phyloP scores from a whole-genome alignment of 345 rosid species.

The Ceriops tagal region DNA sequence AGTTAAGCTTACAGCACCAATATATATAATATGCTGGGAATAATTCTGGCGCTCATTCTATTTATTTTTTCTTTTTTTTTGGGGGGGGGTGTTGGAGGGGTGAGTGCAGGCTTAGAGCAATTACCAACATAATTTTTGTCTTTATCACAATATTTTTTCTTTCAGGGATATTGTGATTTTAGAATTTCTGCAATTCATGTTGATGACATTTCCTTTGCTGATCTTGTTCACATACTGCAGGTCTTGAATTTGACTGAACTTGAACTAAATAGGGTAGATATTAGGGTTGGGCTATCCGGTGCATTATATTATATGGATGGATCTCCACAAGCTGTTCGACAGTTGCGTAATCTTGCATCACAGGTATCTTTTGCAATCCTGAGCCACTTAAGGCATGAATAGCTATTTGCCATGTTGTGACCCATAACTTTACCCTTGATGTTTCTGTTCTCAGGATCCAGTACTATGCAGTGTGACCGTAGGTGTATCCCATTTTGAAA shows the following conservation, averaged over 20 bases:
- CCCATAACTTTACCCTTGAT: background rate
- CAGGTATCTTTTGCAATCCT: conserved; percentile 53
- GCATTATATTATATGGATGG: conserved; percentile 92
- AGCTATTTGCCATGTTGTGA: background rate
- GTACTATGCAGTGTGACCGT: conserved; percentile 89
- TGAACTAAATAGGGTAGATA: conserved; percentile 86
- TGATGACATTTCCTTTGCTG: conserved; percentile 14
- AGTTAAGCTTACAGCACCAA: background rate
- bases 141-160: background rate
- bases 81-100: too few species aligned
- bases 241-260: conserved; percentile 90
- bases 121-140: background rate
- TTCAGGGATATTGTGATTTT: background rate
- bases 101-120: background rate
- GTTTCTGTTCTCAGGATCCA: conserved; percentile 60
- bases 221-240: conserved; percentile 38
- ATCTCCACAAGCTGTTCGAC: conserved; percentile 94
- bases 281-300: conserved; percentile 93
- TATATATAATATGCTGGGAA: background rate
- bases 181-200: background rate
- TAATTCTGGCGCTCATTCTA: too few species aligned
- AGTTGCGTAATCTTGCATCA: conserved; percentile 84
- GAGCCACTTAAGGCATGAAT: background rate
- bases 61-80: too few species aligned
- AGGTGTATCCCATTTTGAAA: conserved; percentile 93